phyloP scores from a whole-genome alignment of 306 rosid species.

The Fagus crenata region DNA sequence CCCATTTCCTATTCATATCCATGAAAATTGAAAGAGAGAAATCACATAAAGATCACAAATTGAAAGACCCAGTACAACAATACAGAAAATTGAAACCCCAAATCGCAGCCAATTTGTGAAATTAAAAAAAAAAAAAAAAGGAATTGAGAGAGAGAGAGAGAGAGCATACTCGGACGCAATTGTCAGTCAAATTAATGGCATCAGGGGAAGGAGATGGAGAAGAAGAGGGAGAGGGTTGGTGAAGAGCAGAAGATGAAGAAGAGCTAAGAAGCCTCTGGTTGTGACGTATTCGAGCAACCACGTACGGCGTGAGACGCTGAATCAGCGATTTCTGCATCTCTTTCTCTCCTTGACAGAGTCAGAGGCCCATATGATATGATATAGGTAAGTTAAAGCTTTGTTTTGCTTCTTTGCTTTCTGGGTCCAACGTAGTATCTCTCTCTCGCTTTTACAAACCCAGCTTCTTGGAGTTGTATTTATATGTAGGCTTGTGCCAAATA shows the following conservation, averaged over 20 bases:
- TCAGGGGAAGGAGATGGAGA: conserved; percentile 41
- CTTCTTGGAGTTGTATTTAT: no score
- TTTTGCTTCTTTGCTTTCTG: background rate
- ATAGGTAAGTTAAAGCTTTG: no score
- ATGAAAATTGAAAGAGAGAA: background rate
- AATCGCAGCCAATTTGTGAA: background rate
- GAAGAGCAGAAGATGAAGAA: conserved; percentile 51
- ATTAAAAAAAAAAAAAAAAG: background rate
- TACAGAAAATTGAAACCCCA: background rate
- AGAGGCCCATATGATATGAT: background rate
- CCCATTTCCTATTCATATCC: background rate
- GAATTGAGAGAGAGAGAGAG: background rate
- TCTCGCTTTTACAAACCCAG: background rate
- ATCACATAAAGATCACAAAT: background rate
- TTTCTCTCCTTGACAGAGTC: conserved; percentile 15
- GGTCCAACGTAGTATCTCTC: background rate
- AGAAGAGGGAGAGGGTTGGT: conserved; percentile 43
- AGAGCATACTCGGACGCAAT: conserved; percentile 60
- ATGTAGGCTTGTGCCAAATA: background rate
- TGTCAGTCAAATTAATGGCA: conserved; percentile 60
- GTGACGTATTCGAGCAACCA: conserved; percentile 52
- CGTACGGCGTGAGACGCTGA: conserved; percentile 47
- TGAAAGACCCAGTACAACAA: background rate
- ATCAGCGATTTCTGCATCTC: conserved; percentile 46
- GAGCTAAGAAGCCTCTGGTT: conserved; percentile 54